A percentile compares a stretch with the other conserved stretches of the same genome.
phyloP scores from a whole-genome alignment of 208 protist species.

The Histomonas meleagridis region DNA sequence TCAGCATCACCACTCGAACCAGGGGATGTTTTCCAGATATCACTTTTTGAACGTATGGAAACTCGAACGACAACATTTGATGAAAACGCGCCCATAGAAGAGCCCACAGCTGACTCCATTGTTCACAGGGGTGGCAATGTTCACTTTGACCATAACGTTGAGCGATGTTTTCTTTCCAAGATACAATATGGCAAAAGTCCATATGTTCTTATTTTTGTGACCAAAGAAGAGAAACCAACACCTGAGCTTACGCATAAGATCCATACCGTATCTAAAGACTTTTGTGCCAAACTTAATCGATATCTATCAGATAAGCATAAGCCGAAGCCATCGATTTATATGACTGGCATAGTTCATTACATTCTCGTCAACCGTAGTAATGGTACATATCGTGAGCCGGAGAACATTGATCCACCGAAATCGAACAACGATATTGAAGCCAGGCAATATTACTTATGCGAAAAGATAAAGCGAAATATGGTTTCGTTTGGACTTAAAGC shows the following conservation, averaged over 20 bases:
- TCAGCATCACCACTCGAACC: not conserved
- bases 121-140: not conserved
- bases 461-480: not conserved
- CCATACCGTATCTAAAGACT: not conserved
- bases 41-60: not conserved
- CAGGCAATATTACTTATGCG: not conserved
- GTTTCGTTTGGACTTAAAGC: not conserved
- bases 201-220: not conserved
- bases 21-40: not conserved
- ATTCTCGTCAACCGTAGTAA: not conserved
- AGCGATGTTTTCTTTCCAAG: not conserved
- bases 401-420: not conserved
- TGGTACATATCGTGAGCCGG: not conserved
- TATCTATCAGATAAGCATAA: not conserved
- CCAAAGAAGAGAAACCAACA: not conserved
- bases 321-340: not conserved
- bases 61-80: not conserved
- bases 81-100: not conserved
- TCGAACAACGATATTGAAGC: not conserved
- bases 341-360: constrained; percentile 20
- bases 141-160: not conserved
- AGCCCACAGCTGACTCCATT: not conserved
- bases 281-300: not conserved
- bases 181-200: not conserved
- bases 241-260: not conserved